A percentile compares a stretch with the other conserved stretches of the same genome.
These are phyloP conservation scores for Porodaedalea pini DNA, from an alignment of 1,284 basidiomycete species.

Conservation along the genomic window DNA sequence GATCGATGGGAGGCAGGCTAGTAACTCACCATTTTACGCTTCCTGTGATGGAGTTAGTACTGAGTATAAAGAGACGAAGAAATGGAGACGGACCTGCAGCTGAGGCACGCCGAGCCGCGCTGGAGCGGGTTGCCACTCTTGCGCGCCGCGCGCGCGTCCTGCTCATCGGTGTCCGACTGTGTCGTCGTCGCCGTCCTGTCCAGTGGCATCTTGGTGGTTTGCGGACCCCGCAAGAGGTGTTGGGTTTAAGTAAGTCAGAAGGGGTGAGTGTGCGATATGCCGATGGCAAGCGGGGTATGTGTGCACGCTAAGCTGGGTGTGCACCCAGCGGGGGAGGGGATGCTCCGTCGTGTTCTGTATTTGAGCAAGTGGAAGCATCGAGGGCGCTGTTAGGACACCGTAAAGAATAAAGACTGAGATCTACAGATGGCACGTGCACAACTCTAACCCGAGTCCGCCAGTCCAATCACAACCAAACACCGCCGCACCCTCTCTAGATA, in stretches of 20 bases:
- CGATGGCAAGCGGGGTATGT: background rate
- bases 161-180: conserved; percentile 1
- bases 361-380: too few species aligned
- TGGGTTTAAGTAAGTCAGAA: background rate
- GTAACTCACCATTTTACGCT: conserved; percentile 53
- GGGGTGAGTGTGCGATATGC: background rate
- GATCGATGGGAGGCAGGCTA: background rate
- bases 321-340: background rate
- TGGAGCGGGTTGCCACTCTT: conserved; percentile 38
- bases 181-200: background rate
- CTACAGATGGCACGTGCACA: too few species aligned
- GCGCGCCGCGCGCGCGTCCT: conserved; percentile 20
- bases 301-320: background rate
- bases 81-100: conserved; percentile 45
- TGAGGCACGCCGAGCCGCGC: conserved; percentile 56
- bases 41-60: conserved; percentile 32
- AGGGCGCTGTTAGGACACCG: too few species aligned
- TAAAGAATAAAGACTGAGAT: too few species aligned
- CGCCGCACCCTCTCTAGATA: too few species aligned
- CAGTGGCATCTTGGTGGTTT: background rate
- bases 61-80: background rate
- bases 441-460: too few species aligned
- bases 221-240: background rate
- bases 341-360: too few species aligned
- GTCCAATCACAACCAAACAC: too few species aligned